Conservation (phyloP, 1,139 yeast genomes). For the Diutina catenulata region DNA sequence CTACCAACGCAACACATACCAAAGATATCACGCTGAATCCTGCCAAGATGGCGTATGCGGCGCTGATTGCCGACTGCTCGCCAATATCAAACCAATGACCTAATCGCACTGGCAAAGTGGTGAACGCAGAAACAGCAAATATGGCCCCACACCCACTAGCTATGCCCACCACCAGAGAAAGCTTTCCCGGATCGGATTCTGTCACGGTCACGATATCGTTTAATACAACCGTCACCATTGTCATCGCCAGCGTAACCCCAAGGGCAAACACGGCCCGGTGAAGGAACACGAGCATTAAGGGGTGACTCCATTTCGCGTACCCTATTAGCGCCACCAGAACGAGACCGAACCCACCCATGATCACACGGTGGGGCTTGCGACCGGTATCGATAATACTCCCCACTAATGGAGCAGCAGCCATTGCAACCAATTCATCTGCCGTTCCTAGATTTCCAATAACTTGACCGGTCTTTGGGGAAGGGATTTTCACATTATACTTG, state of each 20-base stretch:
- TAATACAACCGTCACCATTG: conserved; percentile 38
- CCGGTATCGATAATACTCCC: conserved; percentile 47
- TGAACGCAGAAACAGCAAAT: conserved; percentile 37
- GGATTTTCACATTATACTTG: conserved; percentile 39
- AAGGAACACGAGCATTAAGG: conserved; percentile 35
- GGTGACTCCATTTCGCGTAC: conserved; percentile 25
- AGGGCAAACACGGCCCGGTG: conserved; percentile 46
- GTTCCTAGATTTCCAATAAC: conserved; percentile 52
- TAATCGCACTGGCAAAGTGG: conserved; percentile 36
- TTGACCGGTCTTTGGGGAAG: conserved; percentile 33
- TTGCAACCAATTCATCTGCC: conserved; percentile 47
- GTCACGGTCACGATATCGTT: conserved; percentile 23
- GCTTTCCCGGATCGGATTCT: conserved; percentile 33
- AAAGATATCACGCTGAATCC: no score
- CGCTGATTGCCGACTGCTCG: conserved; percentile 24
- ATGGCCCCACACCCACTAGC: conserved; percentile 62
- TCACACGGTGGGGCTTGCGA: conserved; percentile 16
- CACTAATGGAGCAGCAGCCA: conserved; percentile 46
- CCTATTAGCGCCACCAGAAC: conserved; percentile 37
- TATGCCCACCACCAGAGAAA: conserved; percentile 51
- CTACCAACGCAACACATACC: conserved; percentile 29
- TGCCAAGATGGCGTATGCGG: conserved; percentile 40
- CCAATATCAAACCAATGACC: conserved; percentile 16
- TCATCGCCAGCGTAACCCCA: conserved; percentile 43
- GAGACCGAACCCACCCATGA: conserved; percentile 33